These are phyloP conservation scores for Solanum ossicruentum DNA, from an alignment of 257 asterid species.

Conservation along the genomic window DNA sequence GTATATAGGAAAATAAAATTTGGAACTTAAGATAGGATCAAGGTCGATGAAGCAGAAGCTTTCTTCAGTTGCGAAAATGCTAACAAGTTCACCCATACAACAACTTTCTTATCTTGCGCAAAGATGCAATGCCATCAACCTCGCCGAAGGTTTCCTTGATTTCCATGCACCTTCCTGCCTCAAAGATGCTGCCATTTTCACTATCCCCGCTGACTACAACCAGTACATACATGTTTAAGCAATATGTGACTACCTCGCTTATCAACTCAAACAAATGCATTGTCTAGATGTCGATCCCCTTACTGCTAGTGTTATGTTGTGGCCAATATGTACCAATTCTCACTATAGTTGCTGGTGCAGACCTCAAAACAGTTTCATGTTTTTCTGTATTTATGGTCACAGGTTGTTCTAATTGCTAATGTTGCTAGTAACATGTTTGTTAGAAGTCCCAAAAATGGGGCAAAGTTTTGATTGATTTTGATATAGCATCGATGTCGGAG, in stretches of 20 bases:
- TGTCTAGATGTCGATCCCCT: slow-evolving; percentile 51
- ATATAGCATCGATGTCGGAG: slow-evolving; percentile 63
- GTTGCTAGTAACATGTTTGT: slow-evolving; percentile 26
- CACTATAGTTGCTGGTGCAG: slow-evolving; percentile 43
- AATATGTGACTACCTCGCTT: slow-evolving; percentile 51
- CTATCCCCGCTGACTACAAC: slow-evolving; percentile 70
- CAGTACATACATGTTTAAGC: slow-evolving; percentile 95
- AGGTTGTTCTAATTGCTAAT: slow-evolving; percentile 58
- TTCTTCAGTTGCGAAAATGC: slow-evolving; percentile 48
- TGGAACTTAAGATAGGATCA: neutral
- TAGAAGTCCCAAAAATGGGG: slow-evolving; percentile 7
- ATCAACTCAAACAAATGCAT: slow-evolving; percentile 46
- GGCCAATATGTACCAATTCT: slow-evolving; percentile 82
- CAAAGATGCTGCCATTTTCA: slow-evolving; percentile 66
- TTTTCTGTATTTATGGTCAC: slow-evolving; percentile 79
- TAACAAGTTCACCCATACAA: slow-evolving; percentile 63
- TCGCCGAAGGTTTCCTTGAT: slow-evolving; percentile 89
- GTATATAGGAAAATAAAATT: neutral
- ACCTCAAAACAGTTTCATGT: slow-evolving; percentile 55
- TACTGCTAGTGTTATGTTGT: slow-evolving; percentile 59
- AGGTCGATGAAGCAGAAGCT: slow-evolving; percentile 37
- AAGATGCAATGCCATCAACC: slow-evolving; percentile 67
- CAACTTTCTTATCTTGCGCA: slow-evolving; percentile 62
- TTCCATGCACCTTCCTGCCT: slow-evolving; percentile 59
- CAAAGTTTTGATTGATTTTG: slow-evolving; percentile 42